phyloP scores from a whole-genome alignment of 202 grass and related monocot genomes.

The Saccharum hybrid region DNA sequence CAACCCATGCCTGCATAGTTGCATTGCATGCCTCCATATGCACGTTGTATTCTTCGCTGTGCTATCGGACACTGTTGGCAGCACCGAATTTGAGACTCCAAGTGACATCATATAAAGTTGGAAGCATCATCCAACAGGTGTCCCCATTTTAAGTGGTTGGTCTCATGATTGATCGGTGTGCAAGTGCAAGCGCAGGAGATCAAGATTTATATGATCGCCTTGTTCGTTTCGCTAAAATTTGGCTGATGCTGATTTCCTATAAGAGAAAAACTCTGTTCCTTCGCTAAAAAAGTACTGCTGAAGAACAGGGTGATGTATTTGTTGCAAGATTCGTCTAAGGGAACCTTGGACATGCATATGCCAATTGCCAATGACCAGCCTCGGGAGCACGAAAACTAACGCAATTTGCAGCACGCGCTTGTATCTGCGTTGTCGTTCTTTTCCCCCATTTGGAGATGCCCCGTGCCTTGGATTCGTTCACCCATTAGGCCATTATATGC shows the following conservation, averaged over 20 bases:
- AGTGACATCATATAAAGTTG: slow-evolving; percentile 12
- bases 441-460: neutral
- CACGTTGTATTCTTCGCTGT: neutral
- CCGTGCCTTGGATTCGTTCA: slow-evolving; percentile 10
- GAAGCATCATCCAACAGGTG: slow-evolving; percentile 1
- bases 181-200: slow-evolving; percentile 7
- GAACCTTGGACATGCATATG: slow-evolving; percentile 29
- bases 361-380: neutral
- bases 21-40: neutral
- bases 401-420: neutral
- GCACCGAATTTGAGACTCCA: neutral
- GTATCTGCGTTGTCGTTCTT: neutral
- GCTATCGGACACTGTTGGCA: neutral
- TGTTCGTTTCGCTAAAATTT: too few relatives aligned
- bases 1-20: neutral
- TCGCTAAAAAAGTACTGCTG: too few relatives aligned
- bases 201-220: neutral
- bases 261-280: too few relatives aligned
- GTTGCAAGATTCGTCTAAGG: slow-evolving; percentile 27
- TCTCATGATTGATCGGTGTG: slow-evolving; percentile 14
- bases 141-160: neutral
- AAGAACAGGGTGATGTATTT: neutral
- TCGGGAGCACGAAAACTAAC: slow-evolving; percentile 11
- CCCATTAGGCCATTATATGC: neutral
- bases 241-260: too few relatives aligned